Conservation (phyloP, 2,329 filamentous ascomycete genomes). For the Neobulgaria alba region DNA sequence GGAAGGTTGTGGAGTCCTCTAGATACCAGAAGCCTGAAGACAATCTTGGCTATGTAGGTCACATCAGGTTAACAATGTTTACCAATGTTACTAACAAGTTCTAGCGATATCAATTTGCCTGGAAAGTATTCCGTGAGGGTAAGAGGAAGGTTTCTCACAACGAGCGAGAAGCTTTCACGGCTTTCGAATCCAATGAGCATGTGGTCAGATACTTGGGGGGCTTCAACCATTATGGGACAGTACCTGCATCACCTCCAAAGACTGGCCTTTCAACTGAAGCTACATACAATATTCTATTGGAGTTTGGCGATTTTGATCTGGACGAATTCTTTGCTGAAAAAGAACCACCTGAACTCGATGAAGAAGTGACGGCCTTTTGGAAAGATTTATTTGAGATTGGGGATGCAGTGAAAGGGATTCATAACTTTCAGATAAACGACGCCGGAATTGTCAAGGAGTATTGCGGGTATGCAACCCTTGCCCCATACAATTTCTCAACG, state of each 20-base stretch:
- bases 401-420: constrained; percentile 23
- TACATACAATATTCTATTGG: constrained; percentile 28
- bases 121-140: constrained; percentile 24
- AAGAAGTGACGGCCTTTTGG: constrained; percentile 29
- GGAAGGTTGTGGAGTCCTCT: background rate
- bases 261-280: no score
- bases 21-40: background rate
- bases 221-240: background rate
- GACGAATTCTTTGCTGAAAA: constrained; percentile 23
- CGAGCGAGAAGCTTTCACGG: constrained; percentile 27
- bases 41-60: background rate
- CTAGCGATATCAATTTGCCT: constrained; percentile 25
- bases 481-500: background rate
- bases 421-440: constrained; percentile 14
- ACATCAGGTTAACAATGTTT: no score
- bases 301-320: constrained; percentile 30
- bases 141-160: constrained; percentile 18
- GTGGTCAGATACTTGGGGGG: constrained; percentile 28
- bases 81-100: no score
- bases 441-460: constrained; percentile 6
- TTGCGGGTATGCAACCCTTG: constrained; percentile 14
- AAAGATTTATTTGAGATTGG: constrained; percentile 26
- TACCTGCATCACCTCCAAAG: no score
- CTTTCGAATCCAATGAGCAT: constrained; percentile 15
- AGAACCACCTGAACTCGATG: constrained; percentile 21